Conservation (phyloP, 768 basidiomycete genomes). For the Xerocomus brunneocitrinus region DNA sequence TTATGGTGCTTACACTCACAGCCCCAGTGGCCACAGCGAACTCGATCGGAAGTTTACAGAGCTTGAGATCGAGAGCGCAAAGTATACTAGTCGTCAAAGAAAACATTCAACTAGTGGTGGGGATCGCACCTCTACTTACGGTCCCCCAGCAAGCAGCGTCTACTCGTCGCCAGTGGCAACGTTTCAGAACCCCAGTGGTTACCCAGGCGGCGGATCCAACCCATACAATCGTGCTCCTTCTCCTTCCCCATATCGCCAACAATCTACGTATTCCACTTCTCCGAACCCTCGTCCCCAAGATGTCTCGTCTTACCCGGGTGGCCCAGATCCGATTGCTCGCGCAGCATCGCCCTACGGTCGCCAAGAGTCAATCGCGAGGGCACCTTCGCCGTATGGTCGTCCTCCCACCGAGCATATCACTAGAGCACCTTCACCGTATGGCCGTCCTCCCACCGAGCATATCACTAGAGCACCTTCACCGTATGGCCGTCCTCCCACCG, state of each 20-base stretch:
- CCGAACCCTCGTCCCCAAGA: constrained; percentile 50
- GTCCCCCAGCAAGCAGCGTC: constrained; percentile 4
- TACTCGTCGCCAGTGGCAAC: constrained; percentile 30
- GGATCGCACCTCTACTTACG: constrained; percentile 24
- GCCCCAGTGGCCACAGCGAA: constrained; percentile 26
- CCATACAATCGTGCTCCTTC: constrained; percentile 33
- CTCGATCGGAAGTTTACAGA: constrained; percentile 38
- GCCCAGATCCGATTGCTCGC: constrained; percentile 30
- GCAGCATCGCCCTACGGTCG: constrained; percentile 36
- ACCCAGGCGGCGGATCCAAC: constrained; percentile 19
- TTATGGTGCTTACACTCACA: constrained; percentile 25
- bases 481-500: constrained; percentile 34
- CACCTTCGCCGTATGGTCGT: constrained; percentile 32
- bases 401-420: constrained; percentile 39
- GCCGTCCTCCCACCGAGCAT: constrained; percentile 35
- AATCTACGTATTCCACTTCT: constrained; percentile 34
- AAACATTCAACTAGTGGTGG: constrained; percentile 44
- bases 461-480: constrained; percentile 37
- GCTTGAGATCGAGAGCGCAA: constrained; percentile 27
- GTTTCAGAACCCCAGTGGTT: constrained; percentile 24
- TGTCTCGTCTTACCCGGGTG: constrained; percentile 37
- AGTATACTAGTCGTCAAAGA: constrained; percentile 35
- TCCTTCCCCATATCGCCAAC: constrained; percentile 33
- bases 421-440: constrained; percentile 33
- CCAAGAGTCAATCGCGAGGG: constrained; percentile 23